phyloP scores from a whole-genome alignment of 257 asterid species.

The Anisodus acutangulus region DNA sequence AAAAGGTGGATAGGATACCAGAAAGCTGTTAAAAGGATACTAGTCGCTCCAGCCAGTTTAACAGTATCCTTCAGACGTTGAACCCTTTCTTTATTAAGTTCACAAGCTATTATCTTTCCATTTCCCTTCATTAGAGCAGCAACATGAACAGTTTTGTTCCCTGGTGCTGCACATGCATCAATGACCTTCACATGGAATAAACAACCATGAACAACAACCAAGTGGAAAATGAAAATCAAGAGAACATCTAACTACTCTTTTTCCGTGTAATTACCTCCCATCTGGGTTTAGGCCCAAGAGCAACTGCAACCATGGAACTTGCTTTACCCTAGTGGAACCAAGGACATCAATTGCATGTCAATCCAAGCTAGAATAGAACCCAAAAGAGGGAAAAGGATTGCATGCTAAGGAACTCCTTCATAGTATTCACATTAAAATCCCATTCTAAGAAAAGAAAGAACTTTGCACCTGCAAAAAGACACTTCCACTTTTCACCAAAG shows the following conservation, averaged over 20 bases:
- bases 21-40: conserved; percentile 62
- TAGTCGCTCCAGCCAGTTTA: conserved; percentile 74
- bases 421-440: not conserved
- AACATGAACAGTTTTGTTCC: conserved; percentile 93
- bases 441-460: conserved; percentile 16
- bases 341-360: not conserved
- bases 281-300: conserved; percentile 82
- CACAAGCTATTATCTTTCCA: conserved; percentile 88
- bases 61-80: conserved; percentile 62
- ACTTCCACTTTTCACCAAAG: conserved; percentile 70
- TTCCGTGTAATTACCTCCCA: conserved; percentile 65
- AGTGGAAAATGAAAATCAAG: conserved; percentile 22
- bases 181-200: conserved; percentile 67
- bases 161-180: conserved; percentile 97
- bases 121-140: conserved; percentile 89
- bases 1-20: not conserved
- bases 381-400: not conserved
- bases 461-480: conserved; percentile 75
- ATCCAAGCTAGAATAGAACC: not conserved
- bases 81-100: conserved; percentile 77
- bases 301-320: conserved; percentile 89
- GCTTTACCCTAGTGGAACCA: conserved; percentile 72
- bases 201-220: conserved; percentile 23
- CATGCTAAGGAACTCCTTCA: not conserved
- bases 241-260: not conserved